Evolutionary conservation across 192 early-diverging fungal genomes (phyloP).

Genomic region (Coemansia asiatica): DNA sequence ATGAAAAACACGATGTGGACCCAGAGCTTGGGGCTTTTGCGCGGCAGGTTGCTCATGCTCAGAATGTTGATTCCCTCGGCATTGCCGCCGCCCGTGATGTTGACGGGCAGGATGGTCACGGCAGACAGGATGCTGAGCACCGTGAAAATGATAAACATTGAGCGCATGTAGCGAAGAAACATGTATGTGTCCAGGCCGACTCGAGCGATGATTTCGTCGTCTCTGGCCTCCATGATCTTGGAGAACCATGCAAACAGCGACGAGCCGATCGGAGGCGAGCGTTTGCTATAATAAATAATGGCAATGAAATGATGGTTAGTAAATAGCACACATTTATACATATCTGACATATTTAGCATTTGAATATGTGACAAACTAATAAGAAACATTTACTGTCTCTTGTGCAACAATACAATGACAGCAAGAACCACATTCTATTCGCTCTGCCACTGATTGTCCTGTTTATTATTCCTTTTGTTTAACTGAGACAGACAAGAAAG

Average conservation of each 20-base stretch:
- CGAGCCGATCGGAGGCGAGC: constrained; percentile 59
- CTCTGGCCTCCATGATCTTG: constrained; percentile 54
- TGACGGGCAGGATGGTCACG: constrained; percentile 73
- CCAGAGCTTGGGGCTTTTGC: constrained; percentile 61
- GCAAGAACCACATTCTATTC: neutral
- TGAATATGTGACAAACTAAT: too few species aligned
- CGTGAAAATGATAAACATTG: constrained; percentile 70
- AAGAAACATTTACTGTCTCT: too few species aligned
- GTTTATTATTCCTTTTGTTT: neutral
- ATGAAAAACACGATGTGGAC: constrained; percentile 67
- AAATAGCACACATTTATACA: too few species aligned
- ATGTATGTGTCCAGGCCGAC: constrained; percentile 80
- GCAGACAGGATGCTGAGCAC: constrained; percentile 62
- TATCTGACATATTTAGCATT: too few species aligned
- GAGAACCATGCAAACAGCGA: constrained; percentile 62
- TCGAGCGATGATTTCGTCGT: constrained; percentile 59
- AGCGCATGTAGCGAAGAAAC: constrained; percentile 72
- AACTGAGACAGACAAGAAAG: too few species aligned
- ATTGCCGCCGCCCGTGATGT: constrained; percentile 52
- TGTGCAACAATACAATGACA: neutral
- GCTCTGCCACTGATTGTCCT: neutral
- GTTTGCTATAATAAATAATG: constrained; percentile 33
- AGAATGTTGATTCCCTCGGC: constrained; percentile 58
- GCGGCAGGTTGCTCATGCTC: constrained; percentile 72
- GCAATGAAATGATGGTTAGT: too few species aligned